Evolutionary conservation across 2,329 filamentous ascomycete species (phyloP).

Genomic region (Aspergillus glaucus): DNA sequence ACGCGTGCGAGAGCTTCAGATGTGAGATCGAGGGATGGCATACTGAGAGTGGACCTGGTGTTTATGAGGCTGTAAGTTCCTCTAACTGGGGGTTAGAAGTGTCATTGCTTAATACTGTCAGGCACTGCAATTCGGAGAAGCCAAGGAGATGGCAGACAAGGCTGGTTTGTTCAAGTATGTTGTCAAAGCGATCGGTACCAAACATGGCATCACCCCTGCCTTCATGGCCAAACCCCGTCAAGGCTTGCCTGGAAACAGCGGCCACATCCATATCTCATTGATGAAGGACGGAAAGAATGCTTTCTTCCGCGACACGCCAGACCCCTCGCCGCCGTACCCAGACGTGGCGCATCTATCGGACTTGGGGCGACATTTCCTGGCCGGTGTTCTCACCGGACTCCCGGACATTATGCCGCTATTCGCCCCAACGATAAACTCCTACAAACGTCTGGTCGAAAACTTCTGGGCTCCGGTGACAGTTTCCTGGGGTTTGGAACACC

Average conservation of each 20-base stretch:
- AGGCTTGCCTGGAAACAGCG: conserved; percentile 87
- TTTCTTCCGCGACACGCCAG: conserved; percentile 65
- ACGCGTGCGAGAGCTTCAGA: conserved; percentile 68
- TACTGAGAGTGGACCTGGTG: conserved; percentile 86
- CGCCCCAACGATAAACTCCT: conserved; percentile 92
- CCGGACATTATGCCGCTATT: conserved; percentile 94
- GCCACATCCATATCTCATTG: conserved; percentile 91
- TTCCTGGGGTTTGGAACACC: conserved; percentile 93
- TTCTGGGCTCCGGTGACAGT: conserved; percentile 99
- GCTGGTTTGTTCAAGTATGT: conserved; percentile 85
- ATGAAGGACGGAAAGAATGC: conserved; percentile 78
- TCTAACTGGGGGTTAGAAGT: background rate
- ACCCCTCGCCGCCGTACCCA: conserved; percentile 63
- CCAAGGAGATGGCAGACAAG: conserved; percentile 83
- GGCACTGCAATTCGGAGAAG: conserved; percentile 82
- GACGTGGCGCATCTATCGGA: conserved; percentile 80
- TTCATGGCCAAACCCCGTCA: conserved; percentile 98
- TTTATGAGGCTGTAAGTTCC: conserved; percentile 73
- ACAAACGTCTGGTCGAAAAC: conserved; percentile 96
- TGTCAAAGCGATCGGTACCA: conserved; percentile 80
- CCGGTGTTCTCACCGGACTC: conserved; percentile 79
- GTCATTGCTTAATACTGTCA: conserved; percentile 22
- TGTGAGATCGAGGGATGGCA: conserved; percentile 92
- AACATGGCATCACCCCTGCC: conserved; percentile 87
- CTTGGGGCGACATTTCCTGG: conserved; percentile 84